Evolutionary conservation across 2,329 filamentous ascomycete genomes (phyloP).

Genomic region (Drechslerella dactyloides): DNA sequence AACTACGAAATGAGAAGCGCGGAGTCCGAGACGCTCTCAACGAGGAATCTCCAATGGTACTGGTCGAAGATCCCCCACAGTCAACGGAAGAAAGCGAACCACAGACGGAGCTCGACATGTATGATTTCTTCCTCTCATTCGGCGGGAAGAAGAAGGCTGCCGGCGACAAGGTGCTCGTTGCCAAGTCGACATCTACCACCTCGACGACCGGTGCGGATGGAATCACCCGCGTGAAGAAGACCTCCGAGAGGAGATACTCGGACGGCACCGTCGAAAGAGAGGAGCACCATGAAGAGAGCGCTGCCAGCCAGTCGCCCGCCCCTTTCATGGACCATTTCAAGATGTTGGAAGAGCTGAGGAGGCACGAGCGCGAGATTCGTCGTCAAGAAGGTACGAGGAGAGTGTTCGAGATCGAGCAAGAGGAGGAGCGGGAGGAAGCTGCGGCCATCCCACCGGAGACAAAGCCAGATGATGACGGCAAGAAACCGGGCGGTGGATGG

Average conservation of each 20-base stretch:
- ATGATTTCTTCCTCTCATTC: conserved; percentile 24
- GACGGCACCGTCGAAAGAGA: conserved; percentile 42
- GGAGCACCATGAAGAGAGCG: conserved; percentile 27
- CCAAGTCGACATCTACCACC: conserved; percentile 21
- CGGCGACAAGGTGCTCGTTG: conserved; percentile 10
- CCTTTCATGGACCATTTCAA: conserved; percentile 1
- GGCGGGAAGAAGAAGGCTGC: neutral
- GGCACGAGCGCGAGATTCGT: neutral
- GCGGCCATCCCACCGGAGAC: conserved; percentile 1
- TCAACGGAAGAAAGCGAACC: conserved; percentile 11
- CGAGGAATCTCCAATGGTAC: neutral
- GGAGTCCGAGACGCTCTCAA: neutral
- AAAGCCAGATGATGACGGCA: conserved; percentile 10
- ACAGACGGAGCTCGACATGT: conserved; percentile 38
- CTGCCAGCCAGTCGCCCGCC: neutral
- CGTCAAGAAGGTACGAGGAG: neutral
- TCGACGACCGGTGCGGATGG: conserved; percentile 26
- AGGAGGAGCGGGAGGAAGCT: neutral
- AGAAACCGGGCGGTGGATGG: conserved; percentile 30
- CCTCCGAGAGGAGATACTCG: conserved; percentile 36
- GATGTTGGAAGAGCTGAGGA: conserved; percentile 7
- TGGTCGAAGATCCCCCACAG: neutral
- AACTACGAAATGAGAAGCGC: conserved; percentile 2
- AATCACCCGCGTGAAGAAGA: conserved; percentile 22
- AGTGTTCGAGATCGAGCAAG: conserved; percentile 15